Evolutionary conservation across 2,329 filamentous ascomycete genomes (phyloP).

Genomic region (Xylaria sp.): DNA sequence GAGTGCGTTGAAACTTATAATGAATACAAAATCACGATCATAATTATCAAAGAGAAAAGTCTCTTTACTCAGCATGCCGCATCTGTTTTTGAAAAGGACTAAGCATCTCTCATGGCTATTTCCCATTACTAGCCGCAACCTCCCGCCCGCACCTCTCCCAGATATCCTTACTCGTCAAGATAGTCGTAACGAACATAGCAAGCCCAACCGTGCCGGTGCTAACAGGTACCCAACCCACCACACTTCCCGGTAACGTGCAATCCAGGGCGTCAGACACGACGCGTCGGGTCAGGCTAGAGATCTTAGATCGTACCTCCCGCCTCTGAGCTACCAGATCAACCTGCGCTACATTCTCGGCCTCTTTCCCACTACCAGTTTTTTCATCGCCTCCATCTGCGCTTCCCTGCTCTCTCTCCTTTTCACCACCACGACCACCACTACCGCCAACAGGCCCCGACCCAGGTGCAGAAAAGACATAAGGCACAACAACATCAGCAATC

Average conservation of each 20-base stretch:
- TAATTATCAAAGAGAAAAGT: neutral
- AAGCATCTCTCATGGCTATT: neutral
- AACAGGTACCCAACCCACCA: conserved; percentile 69
- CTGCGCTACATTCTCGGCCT: conserved; percentile 50
- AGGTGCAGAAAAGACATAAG: conserved; percentile 53
- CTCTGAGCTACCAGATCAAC: conserved; percentile 50
- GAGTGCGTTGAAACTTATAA: conserved; percentile 3
- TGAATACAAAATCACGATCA: conserved; percentile 10
- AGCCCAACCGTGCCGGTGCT: conserved; percentile 64
- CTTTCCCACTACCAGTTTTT: conserved; percentile 39
- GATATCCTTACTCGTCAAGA: conserved; percentile 69
- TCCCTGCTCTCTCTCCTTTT: conserved; percentile 34
- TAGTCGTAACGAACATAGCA: conserved; percentile 70
- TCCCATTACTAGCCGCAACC: conserved; percentile 30
- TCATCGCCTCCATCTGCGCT: conserved; percentile 24
- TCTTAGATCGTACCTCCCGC: conserved; percentile 47
- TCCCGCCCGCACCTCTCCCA: conserved; percentile 65
- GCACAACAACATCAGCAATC: conserved; percentile 53
- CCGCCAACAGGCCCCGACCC: conserved; percentile 42
- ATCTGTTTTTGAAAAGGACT: neutral
- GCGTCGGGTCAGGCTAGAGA: conserved; percentile 56
- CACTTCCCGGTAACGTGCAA: conserved; percentile 68
- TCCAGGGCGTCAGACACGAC: conserved; percentile 70
- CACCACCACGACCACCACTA: conserved; percentile 9
- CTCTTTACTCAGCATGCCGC: neutral